Conservation (phyloP, 225 moss, liverwort and hornwort species). For the Takakia lepidozioides region DNA sequence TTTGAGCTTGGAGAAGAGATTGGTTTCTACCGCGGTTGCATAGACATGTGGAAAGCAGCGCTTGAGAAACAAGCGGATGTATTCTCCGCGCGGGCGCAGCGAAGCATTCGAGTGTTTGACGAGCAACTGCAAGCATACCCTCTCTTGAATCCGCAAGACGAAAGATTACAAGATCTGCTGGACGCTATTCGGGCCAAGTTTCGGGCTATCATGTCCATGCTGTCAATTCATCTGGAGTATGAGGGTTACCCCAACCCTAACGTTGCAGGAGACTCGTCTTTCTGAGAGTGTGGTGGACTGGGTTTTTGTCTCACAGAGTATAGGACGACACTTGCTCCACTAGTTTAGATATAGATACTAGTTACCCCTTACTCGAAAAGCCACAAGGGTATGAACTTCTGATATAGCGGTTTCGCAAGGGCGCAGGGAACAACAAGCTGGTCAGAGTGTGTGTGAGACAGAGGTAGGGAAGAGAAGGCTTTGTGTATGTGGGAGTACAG, state of each 20-base stretch:
- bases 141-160: constrained; percentile 65
- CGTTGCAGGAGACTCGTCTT: constrained; percentile 50
- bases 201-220: constrained; percentile 64
- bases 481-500: no score
- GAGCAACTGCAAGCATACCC: constrained; percentile 60
- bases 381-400: no score
- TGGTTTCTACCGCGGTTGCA: constrained; percentile 83
- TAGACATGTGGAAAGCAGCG: constrained; percentile 61
- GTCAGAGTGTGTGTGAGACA: no score
- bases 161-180: constrained; percentile 60
- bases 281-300: no score
- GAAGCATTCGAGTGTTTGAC: constrained; percentile 64
- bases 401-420: no score
- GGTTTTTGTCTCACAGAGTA: no score
- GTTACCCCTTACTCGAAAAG: no score
- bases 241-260: constrained; percentile 63
- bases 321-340: no score
- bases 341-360: no score
- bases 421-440: no score
- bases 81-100: constrained; percentile 64
- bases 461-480: no score
- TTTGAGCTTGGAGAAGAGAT: constrained; percentile 90
- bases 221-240: constrained; percentile 64
- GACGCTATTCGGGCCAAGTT: constrained; percentile 76
- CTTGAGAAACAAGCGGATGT: constrained; percentile 33